Conservation (phyloP, 1,139 yeast genomes). For the Yamadazyma dushanensis region DNA sequence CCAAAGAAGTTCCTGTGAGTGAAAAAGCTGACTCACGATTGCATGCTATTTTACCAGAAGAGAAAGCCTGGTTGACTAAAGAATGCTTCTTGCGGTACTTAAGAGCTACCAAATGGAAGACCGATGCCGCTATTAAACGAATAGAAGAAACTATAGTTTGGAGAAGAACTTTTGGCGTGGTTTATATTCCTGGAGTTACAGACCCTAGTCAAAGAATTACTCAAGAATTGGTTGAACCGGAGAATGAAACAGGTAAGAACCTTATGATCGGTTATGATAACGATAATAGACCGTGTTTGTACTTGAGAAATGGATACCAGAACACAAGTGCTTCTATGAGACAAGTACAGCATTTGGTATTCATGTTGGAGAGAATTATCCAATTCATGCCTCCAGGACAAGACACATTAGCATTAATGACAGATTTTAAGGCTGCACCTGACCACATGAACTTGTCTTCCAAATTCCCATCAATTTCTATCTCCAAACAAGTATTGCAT, state of each 20-base stretch:
- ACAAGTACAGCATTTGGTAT: slow-evolving; percentile 92
- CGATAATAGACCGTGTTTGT: slow-evolving; percentile 85
- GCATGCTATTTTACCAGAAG: slow-evolving; percentile 44
- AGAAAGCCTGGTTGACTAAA: slow-evolving; percentile 85
- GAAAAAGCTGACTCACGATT: slow-evolving; percentile 21
- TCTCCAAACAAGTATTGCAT: slow-evolving; percentile 75
- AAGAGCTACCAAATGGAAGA: slow-evolving; percentile 89
- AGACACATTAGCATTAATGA: slow-evolving; percentile 83
- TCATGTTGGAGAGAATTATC: slow-evolving; percentile 84
- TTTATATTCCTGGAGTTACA: slow-evolving; percentile 48
- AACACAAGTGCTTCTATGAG: slow-evolving; percentile 83
- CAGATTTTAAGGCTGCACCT: slow-evolving; percentile 77
- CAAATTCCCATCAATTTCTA: slow-evolving; percentile 44
- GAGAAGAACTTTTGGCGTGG: slow-evolving; percentile 91
- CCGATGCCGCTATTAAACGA: slow-evolving; percentile 68
- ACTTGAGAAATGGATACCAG: slow-evolving; percentile 88
- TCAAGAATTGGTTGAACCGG: slow-evolving; percentile 63
- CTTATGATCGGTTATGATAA: slow-evolving; percentile 86
- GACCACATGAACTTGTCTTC: slow-evolving; percentile 39
- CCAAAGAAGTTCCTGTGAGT: slow-evolving; percentile 23
- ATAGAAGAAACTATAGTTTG: slow-evolving; percentile 77
- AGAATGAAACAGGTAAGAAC: slow-evolving; percentile 86
- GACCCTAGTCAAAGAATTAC: slow-evolving; percentile 49
- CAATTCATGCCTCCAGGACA: slow-evolving; percentile 96
- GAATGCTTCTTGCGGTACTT: slow-evolving; percentile 87